Base-by-base conservation (phyloP, 1,284 basidiomycete species). In the Pascua sp. region DNA sequence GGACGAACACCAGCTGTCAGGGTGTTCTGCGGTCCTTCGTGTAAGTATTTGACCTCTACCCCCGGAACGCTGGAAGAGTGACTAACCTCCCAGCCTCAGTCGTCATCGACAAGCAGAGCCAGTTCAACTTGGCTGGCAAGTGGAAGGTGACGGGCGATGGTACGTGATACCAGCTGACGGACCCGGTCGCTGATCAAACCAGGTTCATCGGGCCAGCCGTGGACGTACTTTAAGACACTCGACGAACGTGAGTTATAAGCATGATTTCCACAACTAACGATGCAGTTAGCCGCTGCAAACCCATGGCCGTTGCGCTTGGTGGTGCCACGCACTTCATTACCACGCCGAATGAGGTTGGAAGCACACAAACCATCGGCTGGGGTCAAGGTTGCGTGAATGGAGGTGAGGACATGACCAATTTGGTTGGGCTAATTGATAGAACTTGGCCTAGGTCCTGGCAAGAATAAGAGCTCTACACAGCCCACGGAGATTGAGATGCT, bases 141-240 rank as follows among this genome's bases (percentile, higher is more conserved):
- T 96, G 90, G 89, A 96, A 95, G 77, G 88, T 86, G 57, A 90
- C 89, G 1, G 94, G 93, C 13, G 92, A 95, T 75, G 93, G 92
- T 83, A 53, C 66, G 78, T 49, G 13, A 11, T 45, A 40, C 40
- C 53, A 13, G 24, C 49, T 16, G 40, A 41, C 17, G 24, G 24
- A 32, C 24, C 24, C 24, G 24, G 24, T 32, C 24, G 24, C 24
- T 32, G 24, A 32, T 32, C 24, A 32, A 32, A 47, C 38, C 54
- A 88, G 86, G 88, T 13, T 91, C 88, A 8, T 83, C 82, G 11
- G 89, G 89, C 12, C 86, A 88, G 39, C 89, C 90, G 0, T 91
- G 87, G 73, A 90, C 90, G 1, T 82, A 84, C 1, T 90, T 92
- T 72, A 74, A 73, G 67, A 67, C 43, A 55, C 64, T 64, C 18